A percentile compares a stretch with the other conserved stretches of the same genome.
Evolutionary conservation across 192 early-diverging fungal genomes (phyloP).

Genomic region (Coemansia sp.): DNA sequence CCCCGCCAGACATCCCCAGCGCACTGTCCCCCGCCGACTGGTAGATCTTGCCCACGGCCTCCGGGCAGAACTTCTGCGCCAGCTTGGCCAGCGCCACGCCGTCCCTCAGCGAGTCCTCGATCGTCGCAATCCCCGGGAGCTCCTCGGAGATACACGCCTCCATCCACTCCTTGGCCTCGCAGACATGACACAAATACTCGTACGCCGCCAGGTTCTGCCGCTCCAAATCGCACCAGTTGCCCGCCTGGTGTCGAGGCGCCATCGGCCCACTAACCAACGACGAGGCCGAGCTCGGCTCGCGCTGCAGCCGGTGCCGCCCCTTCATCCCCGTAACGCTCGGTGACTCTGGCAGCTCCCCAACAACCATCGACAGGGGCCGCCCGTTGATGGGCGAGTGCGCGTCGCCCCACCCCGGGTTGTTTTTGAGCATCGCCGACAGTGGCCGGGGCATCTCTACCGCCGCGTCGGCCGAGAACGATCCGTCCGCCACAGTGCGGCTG

Average conservation of each 20-base stretch:
- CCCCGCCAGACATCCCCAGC: slow-evolving; percentile 21
- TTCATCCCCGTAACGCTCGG: slow-evolving; percentile 52
- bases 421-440: not conserved
- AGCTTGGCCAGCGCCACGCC: slow-evolving; percentile 91
- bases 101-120: slow-evolving; percentile 92
- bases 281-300: slow-evolving; percentile 27
- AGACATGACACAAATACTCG: slow-evolving; percentile 98
- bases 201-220: slow-evolving; percentile 90
- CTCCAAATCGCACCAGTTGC: slow-evolving; percentile 86
- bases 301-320: slow-evolving; percentile 51
- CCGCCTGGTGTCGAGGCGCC: not conserved
- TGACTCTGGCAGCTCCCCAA: slow-evolving; percentile 51
- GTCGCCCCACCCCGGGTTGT: slow-evolving; percentile 1
- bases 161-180: slow-evolving; percentile 99
- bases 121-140: slow-evolving; percentile 68
- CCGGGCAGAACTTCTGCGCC: slow-evolving; percentile 78
- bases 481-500: slow-evolving; percentile 40
- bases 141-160: slow-evolving; percentile 86
- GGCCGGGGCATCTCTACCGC: not conserved
- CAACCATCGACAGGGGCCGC: slow-evolving; percentile 35
- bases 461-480: not conserved
- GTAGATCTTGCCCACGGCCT: slow-evolving; percentile 84
- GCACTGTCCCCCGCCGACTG: slow-evolving; percentile 32
- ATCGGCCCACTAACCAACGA: not conserved
- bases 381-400: slow-evolving; percentile 16